Evolutionary conservation across 2,329 filamentous ascomycete species (phyloP).

Genomic region (Cyphellophora attinorum): DNA sequence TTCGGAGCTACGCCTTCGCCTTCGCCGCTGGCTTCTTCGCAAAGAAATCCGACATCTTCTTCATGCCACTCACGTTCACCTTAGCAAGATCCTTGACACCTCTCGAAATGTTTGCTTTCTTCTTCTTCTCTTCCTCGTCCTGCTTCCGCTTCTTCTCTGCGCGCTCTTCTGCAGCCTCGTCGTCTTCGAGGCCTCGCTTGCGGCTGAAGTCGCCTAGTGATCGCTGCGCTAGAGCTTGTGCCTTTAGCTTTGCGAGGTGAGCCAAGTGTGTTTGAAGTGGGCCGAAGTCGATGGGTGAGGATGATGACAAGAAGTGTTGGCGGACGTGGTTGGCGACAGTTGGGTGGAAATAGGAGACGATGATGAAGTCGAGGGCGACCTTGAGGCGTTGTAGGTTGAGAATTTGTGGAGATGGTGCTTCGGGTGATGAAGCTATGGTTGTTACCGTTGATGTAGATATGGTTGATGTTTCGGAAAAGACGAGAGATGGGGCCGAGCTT

Average conservation of each 20-base stretch:
- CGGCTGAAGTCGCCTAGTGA: constrained; percentile 39
- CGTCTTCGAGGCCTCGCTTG: constrained; percentile 34
- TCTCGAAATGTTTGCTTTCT: constrained; percentile 63
- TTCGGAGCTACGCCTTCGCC: no score
- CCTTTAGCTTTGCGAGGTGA: constrained; percentile 56
- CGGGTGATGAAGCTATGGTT: constrained; percentile 22
- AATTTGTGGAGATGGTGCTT: constrained; percentile 27
- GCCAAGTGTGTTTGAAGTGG: constrained; percentile 62
- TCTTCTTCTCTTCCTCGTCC: constrained; percentile 82
- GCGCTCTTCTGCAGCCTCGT: constrained; percentile 35
- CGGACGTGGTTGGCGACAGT: constrained; percentile 22
- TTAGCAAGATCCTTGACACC: constrained; percentile 77
- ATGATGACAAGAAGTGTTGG: constrained; percentile 22
- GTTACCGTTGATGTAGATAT: constrained; percentile 25
- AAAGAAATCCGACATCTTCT: constrained; percentile 94
- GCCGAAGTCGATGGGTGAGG: constrained; percentile 53
- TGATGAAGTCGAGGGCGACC: constrained; percentile 41
- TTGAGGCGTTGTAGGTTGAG: constrained; percentile 37
- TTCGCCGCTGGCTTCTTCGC: constrained; percentile 44
- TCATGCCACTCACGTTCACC: constrained; percentile 87
- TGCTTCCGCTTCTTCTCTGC: constrained; percentile 75
- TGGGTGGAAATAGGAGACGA: constrained; percentile 37
- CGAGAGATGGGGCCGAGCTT: constrained; percentile 23
- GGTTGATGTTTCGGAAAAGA: constrained; percentile 28
- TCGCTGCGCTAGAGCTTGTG: constrained; percentile 61